phyloP scores from a whole-genome alignment of 2,329 filamentous ascomycete species.

The Colletotrichum liriopes region DNA sequence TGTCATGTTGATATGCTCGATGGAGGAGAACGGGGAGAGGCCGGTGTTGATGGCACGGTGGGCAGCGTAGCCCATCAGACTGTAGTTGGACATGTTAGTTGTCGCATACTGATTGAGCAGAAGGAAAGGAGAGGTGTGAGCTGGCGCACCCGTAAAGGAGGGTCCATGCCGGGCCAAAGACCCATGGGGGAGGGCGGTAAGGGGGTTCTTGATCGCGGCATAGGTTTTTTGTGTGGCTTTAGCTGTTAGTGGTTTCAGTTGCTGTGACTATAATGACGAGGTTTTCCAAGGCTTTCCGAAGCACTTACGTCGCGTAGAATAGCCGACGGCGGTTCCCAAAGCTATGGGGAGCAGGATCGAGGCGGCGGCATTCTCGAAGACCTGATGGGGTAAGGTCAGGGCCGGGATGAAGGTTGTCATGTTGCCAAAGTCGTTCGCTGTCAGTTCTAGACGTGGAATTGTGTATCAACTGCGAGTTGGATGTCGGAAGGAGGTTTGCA shows the following conservation, averaged over 20 bases:
- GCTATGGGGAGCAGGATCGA: constrained; percentile 84
- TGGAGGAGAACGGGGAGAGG: constrained; percentile 69
- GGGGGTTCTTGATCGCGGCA: constrained; percentile 78
- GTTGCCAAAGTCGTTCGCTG: constrained; percentile 32
- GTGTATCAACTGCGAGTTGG: not conserved
- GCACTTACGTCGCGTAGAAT: constrained; percentile 74
- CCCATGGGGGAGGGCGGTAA: constrained; percentile 71
- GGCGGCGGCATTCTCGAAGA: constrained; percentile 81
- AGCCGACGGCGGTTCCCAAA: constrained; percentile 82
- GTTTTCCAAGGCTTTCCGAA: not conserved
- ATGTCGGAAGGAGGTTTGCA: not conserved
- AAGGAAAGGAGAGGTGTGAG: not conserved
- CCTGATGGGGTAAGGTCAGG: constrained; percentile 78
- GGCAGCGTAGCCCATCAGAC: constrained; percentile 89
- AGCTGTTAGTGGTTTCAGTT: constrained; percentile 54
- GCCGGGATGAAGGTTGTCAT: constrained; percentile 89
- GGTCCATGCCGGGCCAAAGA: constrained; percentile 79
- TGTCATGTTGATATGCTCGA: constrained; percentile 70
- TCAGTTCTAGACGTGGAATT: not conserved
- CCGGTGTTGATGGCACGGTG: constrained; percentile 81
- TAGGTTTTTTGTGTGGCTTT: constrained; percentile 75
- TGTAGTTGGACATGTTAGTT: constrained; percentile 43
- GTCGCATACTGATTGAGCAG: constrained; percentile 31
- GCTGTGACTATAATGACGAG: not conserved
- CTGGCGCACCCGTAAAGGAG: constrained; percentile 70